A percentile compares a stretch with the other conserved stretches of the same genome.
Evolutionary conservation across 306 rosid genomes (phyloP).

Genomic region (Lupinus albus): DNA sequence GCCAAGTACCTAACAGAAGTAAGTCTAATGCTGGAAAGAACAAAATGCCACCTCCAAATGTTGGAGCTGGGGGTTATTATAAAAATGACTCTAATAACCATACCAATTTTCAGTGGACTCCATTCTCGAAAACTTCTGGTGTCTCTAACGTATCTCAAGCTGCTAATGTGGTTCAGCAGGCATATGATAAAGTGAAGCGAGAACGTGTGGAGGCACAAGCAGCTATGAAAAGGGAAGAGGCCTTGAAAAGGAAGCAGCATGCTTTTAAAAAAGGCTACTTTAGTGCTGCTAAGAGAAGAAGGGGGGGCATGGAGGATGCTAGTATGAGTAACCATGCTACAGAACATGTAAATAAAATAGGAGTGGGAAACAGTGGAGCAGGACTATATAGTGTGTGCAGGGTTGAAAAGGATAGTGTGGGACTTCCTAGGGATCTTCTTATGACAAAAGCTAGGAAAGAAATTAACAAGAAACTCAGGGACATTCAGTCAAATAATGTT

Average conservation of each 20-base stretch:
- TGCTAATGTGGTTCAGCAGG: slow-evolving; percentile 85
- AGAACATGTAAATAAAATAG: slow-evolving; percentile 48
- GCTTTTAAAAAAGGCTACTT: slow-evolving; percentile 57
- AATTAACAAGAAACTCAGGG: slow-evolving; percentile 54
- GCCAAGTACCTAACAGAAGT: slow-evolving; percentile 49
- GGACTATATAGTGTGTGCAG: slow-evolving; percentile 41
- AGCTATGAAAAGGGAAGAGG: slow-evolving; percentile 63
- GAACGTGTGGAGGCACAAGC: slow-evolving; percentile 91
- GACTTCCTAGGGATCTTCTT: slow-evolving; percentile 43
- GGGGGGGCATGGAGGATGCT: slow-evolving; percentile 54
- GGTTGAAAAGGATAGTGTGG: slow-evolving; percentile 41
- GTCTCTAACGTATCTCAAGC: slow-evolving; percentile 83
- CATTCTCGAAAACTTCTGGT: slow-evolving; percentile 68
- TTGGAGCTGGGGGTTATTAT: slow-evolving; percentile 48
- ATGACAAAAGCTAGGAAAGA: slow-evolving; percentile 67
- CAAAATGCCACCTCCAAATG: slow-evolving; percentile 45
- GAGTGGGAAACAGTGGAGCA: slow-evolving; percentile 48
- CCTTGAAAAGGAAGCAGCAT: slow-evolving; percentile 56
- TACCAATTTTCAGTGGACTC: slow-evolving; percentile 70
- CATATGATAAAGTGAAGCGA: slow-evolving; percentile 88
- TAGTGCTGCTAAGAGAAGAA: slow-evolving; percentile 69
- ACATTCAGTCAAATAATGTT: slow-evolving; percentile 47
- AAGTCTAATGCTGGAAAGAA: slow-evolving; percentile 51
- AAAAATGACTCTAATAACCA: slow-evolving; percentile 45
- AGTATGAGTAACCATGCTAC: slow-evolving; percentile 42